Percentiles rank a stretch among this genome's conserved stretches.
phyloP scores from a whole-genome alignment of 805 yeast genomes.

The Candida taoyuanica region DNA sequence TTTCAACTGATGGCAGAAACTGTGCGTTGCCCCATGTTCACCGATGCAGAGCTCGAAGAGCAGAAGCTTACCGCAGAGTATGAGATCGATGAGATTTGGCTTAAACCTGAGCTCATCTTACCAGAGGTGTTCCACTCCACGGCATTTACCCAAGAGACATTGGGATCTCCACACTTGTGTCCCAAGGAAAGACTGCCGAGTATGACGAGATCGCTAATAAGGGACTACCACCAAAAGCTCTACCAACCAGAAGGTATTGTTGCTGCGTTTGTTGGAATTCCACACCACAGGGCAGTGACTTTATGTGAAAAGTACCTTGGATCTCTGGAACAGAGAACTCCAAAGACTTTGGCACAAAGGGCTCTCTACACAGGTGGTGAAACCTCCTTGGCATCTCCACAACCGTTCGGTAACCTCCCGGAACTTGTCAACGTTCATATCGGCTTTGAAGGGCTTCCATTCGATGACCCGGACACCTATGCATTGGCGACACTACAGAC shows the following conservation, averaged over 20 bases:
- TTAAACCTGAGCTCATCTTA: conserved; percentile 75
- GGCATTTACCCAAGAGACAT: conserved; percentile 66
- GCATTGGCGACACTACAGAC: conserved; percentile 89
- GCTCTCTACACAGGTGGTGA: conserved; percentile 61
- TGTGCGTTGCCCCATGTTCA: conserved; percentile 61
- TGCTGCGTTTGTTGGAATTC: conserved; percentile 83
- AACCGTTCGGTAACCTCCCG: conserved; percentile 45
- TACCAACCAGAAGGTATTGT: conserved; percentile 80
- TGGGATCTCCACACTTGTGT: conserved; percentile 84
- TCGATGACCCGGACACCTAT: conserved; percentile 80
- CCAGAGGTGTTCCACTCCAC: conserved; percentile 89
- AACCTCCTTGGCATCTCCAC: conserved; percentile 44
- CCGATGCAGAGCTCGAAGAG: conserved; percentile 67
- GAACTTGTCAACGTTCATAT: conserved; percentile 82
- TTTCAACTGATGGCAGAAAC: conserved; percentile 73
- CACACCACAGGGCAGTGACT: conserved; percentile 61
- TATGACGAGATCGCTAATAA: conserved; percentile 49
- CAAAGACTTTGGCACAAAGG: conserved; percentile 28
- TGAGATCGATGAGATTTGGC: conserved; percentile 78
- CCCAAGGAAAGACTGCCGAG: conserved; percentile 62
- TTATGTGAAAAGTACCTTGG: conserved; percentile 63
- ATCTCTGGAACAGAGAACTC: conserved; percentile 40
- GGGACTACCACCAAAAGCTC: conserved; percentile 57
- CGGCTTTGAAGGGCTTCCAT: conserved; percentile 84
- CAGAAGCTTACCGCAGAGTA: conserved; percentile 70